These are phyloP conservation scores for Rhipidocladum racemiflorum DNA, from an alignment of 176 grass and related monocot genomes.

Conservation along the genomic window DNA sequence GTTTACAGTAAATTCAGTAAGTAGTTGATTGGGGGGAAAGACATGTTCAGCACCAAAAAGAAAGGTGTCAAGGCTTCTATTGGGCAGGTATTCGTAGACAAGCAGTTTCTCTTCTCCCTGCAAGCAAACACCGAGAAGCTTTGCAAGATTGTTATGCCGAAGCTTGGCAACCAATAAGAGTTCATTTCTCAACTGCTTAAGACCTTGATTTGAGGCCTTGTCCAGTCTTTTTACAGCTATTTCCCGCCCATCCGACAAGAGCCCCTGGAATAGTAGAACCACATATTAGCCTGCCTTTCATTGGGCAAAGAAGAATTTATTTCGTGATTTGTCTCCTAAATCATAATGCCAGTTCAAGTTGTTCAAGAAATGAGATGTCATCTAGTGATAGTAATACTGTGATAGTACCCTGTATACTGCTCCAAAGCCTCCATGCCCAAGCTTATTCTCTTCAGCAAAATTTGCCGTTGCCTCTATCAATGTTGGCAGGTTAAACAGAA, in stretches of 20 bases:
- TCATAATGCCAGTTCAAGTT: too few species aligned
- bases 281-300: too few species aligned
- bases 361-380: too few species aligned
- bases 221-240: slow-evolving; percentile 40
- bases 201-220: slow-evolving; percentile 31
- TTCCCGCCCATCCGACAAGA: slow-evolving; percentile 22
- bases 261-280: slow-evolving; percentile 16
- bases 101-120: slow-evolving; percentile 33
- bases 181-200: slow-evolving; percentile 42
- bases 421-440: slow-evolving; percentile 69
- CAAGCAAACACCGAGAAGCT: slow-evolving; percentile 40
- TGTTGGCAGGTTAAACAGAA: slow-evolving; percentile 37
- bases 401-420: slow-evolving; percentile 45
- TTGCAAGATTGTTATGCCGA: slow-evolving; percentile 48
- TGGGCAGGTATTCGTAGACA: slow-evolving; percentile 44
- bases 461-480: slow-evolving; percentile 48
- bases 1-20: neutral
- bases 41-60: slow-evolving; percentile 32
- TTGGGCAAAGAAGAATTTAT: too few species aligned
- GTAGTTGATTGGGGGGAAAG: too few species aligned
- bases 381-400: neutral
- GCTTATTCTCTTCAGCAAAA: slow-evolving; percentile 54
- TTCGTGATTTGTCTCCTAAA: too few species aligned
- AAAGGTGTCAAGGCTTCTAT: slow-evolving; percentile 41
- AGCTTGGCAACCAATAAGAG: slow-evolving; percentile 52